Evolutionary conservation across 1,139 yeast genomes (phyloP), one percentile per base, ranked within the genome.

Genomic region (Eremothecium gossypii): DNA sequence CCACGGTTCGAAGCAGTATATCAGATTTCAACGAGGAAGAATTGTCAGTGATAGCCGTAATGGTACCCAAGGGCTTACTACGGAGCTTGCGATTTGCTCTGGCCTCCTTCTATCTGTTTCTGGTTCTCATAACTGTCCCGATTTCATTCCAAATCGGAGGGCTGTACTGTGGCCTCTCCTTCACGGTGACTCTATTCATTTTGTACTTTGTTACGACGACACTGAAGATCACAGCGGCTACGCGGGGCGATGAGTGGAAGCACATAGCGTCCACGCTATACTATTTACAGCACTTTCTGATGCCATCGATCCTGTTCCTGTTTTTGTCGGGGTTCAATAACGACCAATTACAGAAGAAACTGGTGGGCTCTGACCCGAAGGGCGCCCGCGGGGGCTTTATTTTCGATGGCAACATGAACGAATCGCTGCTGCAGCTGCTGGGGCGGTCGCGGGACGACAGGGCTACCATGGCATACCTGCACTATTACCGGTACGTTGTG

Each of bases 111-210:
- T 81, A 82, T 58, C 69, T 86, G 43, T 65, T 77, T 11, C 73
- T 86, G 40, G 77, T 86, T 17, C 75, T 91, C 37, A 70, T 89
- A 30, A 83, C 96, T 1, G 82, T 91, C 12, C 97, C 97, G 5
- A 71, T 91, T 49, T 86, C 96, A n/a, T 91, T 91, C 64, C 96
- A 89, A 58, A 82, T 86, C 29, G 97, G 97, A 11, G 97, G 97
- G 1, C 73, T 81, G 27, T 73, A 77, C 43, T 89, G 97, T 64
- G 98, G 98, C 0, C 67, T 91, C 50, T 77, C 94, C 12, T 91
- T 79, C 59, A 83, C 96, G 2, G 76, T 84, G 39, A 80, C 95
- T 1, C 69, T 87, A 28, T 74, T 83, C 49, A 61, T 71, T 40
- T 64, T 83, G 44, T 87, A 86, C 63, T 79, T 84, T 49, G 61